Percentiles rank a stretch among this genome's conserved stretches.
phyloP scores from a whole-genome alignment of 2,329 filamentous ascomycete genomes.

The Xylariaceae sp. region DNA sequence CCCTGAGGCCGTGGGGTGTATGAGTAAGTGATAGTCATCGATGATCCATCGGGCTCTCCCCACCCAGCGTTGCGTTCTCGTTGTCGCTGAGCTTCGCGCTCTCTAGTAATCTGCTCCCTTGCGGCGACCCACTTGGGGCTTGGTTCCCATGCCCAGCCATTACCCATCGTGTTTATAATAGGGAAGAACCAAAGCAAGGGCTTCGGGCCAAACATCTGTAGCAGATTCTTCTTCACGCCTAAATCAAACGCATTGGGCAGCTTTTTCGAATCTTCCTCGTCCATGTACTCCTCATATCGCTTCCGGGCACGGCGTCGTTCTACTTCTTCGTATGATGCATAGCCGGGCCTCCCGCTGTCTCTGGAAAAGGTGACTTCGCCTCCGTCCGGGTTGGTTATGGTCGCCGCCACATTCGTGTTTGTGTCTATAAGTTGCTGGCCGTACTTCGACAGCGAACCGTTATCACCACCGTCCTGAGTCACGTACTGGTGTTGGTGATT shows the following conservation, averaged over 20 bases:
- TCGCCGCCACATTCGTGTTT: slow-evolving; percentile 75
- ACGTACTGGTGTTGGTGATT: slow-evolving; percentile 62
- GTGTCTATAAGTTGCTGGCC: slow-evolving; percentile 75
- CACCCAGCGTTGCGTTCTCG: slow-evolving; percentile 65
- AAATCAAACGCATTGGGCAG: slow-evolving; percentile 93
- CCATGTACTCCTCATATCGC: slow-evolving; percentile 69
- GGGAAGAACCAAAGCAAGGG: slow-evolving; percentile 75
- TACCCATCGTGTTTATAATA: slow-evolving; percentile 77
- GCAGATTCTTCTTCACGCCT: slow-evolving; percentile 73
- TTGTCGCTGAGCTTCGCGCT: slow-evolving; percentile 56
- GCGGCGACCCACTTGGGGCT: slow-evolving; percentile 73
- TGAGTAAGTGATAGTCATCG: slow-evolving; percentile 21
- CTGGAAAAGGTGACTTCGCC: slow-evolving; percentile 56
- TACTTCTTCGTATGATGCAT: slow-evolving; percentile 51
- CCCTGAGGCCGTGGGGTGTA: slow-evolving; percentile 25
- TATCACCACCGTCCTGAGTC: slow-evolving; percentile 50
- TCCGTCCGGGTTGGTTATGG: slow-evolving; percentile 70
- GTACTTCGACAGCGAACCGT: slow-evolving; percentile 53
- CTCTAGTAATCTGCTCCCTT: slow-evolving; percentile 56
- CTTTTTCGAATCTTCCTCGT: slow-evolving; percentile 82
- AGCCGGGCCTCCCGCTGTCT: slow-evolving; percentile 35
- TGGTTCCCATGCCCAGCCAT: slow-evolving; percentile 93
- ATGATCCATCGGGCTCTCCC: slow-evolving; percentile 43
- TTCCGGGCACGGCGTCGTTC: slow-evolving; percentile 52
- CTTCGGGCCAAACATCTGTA: slow-evolving; percentile 73